Conservation (phyloP, 2,329 filamentous ascomycete genomes). For the Dothideomycetes sp. region DNA sequence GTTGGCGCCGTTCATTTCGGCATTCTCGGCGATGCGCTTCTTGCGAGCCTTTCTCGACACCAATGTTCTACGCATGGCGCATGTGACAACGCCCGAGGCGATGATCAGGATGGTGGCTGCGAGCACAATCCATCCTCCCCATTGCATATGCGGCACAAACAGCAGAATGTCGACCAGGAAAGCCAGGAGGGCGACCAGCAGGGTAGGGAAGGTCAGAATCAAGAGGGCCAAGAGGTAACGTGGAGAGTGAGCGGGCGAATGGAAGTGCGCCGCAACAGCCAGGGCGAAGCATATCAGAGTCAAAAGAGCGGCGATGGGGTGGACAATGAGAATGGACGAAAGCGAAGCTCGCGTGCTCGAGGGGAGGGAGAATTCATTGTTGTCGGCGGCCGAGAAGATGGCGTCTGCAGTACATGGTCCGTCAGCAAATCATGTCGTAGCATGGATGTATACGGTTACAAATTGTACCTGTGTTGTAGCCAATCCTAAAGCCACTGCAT, state of each 20-base stretch:
- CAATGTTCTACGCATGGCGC: constrained; percentile 86
- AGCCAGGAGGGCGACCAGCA: constrained; percentile 72
- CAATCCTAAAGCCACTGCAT: constrained; percentile 69
- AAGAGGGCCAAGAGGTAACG: constrained; percentile 78
- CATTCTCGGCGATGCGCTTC: constrained; percentile 83
- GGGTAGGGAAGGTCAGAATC: constrained; percentile 76
- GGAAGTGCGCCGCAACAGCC: constrained; percentile 73
- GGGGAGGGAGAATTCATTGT: constrained; percentile 50
- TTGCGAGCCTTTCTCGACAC: constrained; percentile 89
- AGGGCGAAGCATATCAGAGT: constrained; percentile 77
- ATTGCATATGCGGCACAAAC: constrained; percentile 87
- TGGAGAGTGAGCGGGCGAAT: constrained; percentile 78
- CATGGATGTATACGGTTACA: constrained; percentile 18
- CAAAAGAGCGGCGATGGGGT: constrained; percentile 80
- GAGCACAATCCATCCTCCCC: constrained; percentile 90
- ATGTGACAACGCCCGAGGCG: constrained; percentile 74
- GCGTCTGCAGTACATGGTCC: constrained; percentile 31
- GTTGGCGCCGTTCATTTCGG: constrained; percentile 93
- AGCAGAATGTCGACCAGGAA: constrained; percentile 91
- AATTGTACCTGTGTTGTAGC: constrained; percentile 78
- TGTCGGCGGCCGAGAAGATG: constrained; percentile 37
- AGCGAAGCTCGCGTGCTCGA: constrained; percentile 60
- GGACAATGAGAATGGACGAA: constrained; percentile 84
- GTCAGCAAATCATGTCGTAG: constrained; percentile 12
- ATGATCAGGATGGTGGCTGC: constrained; percentile 80